Conservation (phyloP, 495 filamentous ascomycete species). For the Aspergillus wentii region DNA sequence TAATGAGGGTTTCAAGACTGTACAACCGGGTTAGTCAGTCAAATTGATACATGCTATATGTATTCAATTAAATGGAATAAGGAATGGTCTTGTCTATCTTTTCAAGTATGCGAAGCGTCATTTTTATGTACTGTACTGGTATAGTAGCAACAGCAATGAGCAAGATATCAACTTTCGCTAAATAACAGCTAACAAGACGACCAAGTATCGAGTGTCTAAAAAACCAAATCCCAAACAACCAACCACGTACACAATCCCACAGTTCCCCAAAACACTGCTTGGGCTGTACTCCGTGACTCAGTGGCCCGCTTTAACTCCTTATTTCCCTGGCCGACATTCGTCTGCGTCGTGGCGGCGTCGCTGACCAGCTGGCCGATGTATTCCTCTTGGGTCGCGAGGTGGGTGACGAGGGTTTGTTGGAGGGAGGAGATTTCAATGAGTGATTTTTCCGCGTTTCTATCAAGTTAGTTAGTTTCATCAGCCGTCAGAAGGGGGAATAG, state of each 20-base stretch:
- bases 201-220: too few relatives aligned
- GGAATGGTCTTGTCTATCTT: too few relatives aligned
- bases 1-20: too few relatives aligned
- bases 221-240: conserved; percentile 89
- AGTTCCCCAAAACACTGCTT: conserved; percentile 84
- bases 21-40: too few relatives aligned
- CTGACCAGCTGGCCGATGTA: conserved; percentile 84
- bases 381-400: conserved; percentile 78
- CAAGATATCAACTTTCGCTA: too few relatives aligned
- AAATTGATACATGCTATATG: too few relatives aligned
- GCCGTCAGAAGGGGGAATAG: neutral
- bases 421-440: conserved; percentile 90
- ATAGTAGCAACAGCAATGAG: too few relatives aligned
- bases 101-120: too few relatives aligned
- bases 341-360: conserved; percentile 72
- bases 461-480: neutral
- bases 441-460: conserved; percentile 82
- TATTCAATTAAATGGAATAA: too few relatives aligned
- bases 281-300: conserved; percentile 75
- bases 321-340: conserved; percentile 87
- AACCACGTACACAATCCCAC: conserved; percentile 75
- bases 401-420: conserved; percentile 79
- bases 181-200: too few relatives aligned
- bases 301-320: conserved; percentile 83
- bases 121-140: too few relatives aligned